phyloP scores from a whole-genome alignment of 2,329 filamentous ascomycete species.

The Fusarium algeriense region DNA sequence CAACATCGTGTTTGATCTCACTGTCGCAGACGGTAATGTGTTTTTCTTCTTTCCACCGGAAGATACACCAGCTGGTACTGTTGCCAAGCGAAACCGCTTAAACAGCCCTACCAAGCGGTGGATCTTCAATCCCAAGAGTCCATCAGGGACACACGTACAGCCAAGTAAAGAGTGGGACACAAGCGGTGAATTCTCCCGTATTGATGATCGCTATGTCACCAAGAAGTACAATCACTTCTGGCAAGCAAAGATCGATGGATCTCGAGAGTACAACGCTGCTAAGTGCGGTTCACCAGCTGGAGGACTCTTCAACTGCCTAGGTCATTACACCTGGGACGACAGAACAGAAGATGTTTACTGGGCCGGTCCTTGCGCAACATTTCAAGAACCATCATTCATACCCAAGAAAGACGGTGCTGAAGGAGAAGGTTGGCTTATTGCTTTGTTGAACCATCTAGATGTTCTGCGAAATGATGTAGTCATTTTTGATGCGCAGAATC shows the following conservation, averaged over 20 bases:
- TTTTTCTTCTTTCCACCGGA: conserved; percentile 27
- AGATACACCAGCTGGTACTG: background rate
- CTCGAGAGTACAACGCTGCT: background rate
- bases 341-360: conserved; percentile 6
- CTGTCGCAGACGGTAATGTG: conserved; percentile 22
- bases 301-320: conserved; percentile 15
- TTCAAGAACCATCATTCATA: conserved; percentile 19
- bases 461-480: conserved; percentile 13
- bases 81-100: background rate
- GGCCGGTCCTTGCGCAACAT: conserved; percentile 1
- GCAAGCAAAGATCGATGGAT: conserved; percentile 14
- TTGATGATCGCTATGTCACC: conserved; percentile 13
- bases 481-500: conserved; percentile 7
- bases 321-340: conserved; percentile 15
- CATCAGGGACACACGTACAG: background rate
- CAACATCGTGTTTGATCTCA: conserved; percentile 20
- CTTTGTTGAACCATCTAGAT: conserved; percentile 19
- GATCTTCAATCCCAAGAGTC: background rate
- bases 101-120: background rate
- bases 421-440: conserved; percentile 2
- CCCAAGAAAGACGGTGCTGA: background rate
- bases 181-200: conserved; percentile 17
- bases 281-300: background rate
- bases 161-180: background rate
- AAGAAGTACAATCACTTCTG: conserved; percentile 26